Percentiles rank a stretch among this genome's conserved stretches.
phyloP scores from a whole-genome alignment of 768 basidiomycete species.

The Kondoa subrosea region DNA sequence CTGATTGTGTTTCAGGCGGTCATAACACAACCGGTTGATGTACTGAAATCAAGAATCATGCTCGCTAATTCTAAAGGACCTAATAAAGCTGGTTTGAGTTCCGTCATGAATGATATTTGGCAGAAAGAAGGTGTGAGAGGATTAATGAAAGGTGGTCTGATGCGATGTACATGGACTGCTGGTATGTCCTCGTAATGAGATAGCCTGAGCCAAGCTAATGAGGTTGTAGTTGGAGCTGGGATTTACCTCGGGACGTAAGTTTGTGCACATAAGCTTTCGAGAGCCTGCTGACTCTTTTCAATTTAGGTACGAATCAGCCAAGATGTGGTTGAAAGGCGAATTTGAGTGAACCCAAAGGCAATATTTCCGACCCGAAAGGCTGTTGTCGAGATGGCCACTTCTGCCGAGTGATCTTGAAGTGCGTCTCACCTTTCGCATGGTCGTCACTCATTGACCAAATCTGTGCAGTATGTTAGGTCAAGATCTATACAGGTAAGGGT shows the following conservation, averaged over 20 bases:
- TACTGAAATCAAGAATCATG: slow-evolving; percentile 1
- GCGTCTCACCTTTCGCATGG: too few species aligned
- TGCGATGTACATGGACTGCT: background rate
- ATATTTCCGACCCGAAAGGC: too few species aligned
- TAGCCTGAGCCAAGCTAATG: background rate
- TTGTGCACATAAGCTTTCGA: background rate
- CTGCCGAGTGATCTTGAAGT: too few species aligned
- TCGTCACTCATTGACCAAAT: too few species aligned
- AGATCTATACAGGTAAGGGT: too few species aligned
- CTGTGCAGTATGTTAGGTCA: too few species aligned
- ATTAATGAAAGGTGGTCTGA: background rate
- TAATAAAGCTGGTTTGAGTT: background rate
- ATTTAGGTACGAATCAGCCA: background rate
- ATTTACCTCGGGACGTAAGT: slow-evolving; percentile 1
- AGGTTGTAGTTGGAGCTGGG: background rate
- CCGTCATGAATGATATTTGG: background rate
- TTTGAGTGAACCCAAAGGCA: too few species aligned
- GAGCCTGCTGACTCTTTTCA: background rate
- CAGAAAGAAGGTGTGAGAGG: background rate
- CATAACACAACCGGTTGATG: slow-evolving; percentile 6
- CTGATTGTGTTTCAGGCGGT: background rate
- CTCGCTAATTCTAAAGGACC: background rate
- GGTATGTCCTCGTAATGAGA: background rate
- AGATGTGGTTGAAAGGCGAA: slow-evolving; percentile 4
- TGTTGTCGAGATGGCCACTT: too few species aligned